phyloP scores from a whole-genome alignment of 2,329 filamentous ascomycete genomes.

The Fusarium miscanthi region DNA sequence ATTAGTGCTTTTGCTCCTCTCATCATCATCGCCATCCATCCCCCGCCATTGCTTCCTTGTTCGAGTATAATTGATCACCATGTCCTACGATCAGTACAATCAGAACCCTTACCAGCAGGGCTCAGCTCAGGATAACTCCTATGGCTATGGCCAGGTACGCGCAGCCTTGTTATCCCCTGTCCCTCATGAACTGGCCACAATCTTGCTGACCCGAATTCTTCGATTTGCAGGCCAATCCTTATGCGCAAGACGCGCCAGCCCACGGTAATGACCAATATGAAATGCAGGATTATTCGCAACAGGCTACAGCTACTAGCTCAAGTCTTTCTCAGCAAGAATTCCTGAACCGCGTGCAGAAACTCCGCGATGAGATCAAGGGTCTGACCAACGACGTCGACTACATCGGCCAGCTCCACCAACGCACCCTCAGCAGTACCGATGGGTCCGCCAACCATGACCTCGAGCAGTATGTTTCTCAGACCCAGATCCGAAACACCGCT shows the following conservation, averaged over 20 bases:
- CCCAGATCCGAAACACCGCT: slow-evolving; percentile 76
- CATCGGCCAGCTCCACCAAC: slow-evolving; percentile 78
- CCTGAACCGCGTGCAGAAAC: slow-evolving; percentile 72
- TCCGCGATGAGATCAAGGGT: slow-evolving; percentile 74
- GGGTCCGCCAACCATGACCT: slow-evolving; percentile 65
- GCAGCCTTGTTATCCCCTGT: slow-evolving; percentile 15
- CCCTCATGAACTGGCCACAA: slow-evolving; percentile 10
- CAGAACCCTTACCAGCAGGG: slow-evolving; percentile 73
- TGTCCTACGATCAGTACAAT: slow-evolving; percentile 73
- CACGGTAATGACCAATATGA: slow-evolving; percentile 61
- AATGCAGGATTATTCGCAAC: slow-evolving; percentile 63
- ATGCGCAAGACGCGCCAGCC: slow-evolving; percentile 43
- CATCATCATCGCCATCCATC: slow-evolving; percentile 38
- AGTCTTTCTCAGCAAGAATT: slow-evolving; percentile 73
- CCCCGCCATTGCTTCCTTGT: slow-evolving; percentile 36
- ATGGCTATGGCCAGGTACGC: slow-evolving; percentile 59
- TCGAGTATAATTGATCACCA: slow-evolving; percentile 49
- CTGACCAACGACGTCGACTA: slow-evolving; percentile 74
- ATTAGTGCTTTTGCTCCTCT: slow-evolving; percentile 36
- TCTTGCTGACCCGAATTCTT: slow-evolving; percentile 29
- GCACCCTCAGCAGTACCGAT: slow-evolving; percentile 75
- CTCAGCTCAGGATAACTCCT: slow-evolving; percentile 59
- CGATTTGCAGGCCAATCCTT: slow-evolving; percentile 44
- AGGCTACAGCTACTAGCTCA: slow-evolving; percentile 41
- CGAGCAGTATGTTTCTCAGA: slow-evolving; percentile 75